Base-by-base conservation (phyloP, 257 asterid genomes). In the Nicotiana tabacum region DNA sequence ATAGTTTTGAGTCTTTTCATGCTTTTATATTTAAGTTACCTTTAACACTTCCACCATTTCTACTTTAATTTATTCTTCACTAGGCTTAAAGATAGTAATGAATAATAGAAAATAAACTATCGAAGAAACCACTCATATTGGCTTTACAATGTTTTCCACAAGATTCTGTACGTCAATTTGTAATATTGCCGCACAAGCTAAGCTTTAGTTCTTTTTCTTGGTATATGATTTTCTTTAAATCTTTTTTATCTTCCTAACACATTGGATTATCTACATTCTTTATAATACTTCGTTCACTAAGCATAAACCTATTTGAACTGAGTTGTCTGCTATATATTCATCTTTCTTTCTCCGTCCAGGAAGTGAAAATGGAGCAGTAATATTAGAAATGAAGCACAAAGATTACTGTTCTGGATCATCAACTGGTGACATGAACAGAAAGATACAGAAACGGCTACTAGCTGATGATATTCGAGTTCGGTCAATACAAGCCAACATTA, bases 361-460 rank as follows among this genome's bases (percentile, higher is more conserved):
- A 77, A 87, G 86, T 83, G 88, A 87, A 69, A 91, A 89, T 68
- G 93, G 97, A n/a, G 97, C 91, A 86, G 89, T 89, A 39, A 66
- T 91, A 83, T 58, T 95, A 86, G 97, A 95, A 86, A 90, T 95
- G 95, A 90, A 84, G 89, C 98, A 92, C 83, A 69, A 24, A 78
- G 93, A 87, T 85, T 66, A 65, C 87, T 89, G 85, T 82, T 78
- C 90, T 11, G 88, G 84, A 37, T 70, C 86, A 12, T 21, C 21
- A 21, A 66, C 80, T 65, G 67, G 37, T 27, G 88, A 88, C 79
- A 60, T 86, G 87, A 70, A 72, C 27, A 77, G 57, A 69, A 87
- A 78, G 78, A 89, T 53, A 58, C 74, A 83, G 72, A 81, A 88
- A 53, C 86, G 83, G 66, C 57, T 93, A 2, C 43, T 64, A 11